Percentiles rank a stretch among this genome's conserved stretches.
These are phyloP conservation scores for Boletus barrowsii DNA, from an alignment of 768 basidiomycete species.

Conservation along the genomic window DNA sequence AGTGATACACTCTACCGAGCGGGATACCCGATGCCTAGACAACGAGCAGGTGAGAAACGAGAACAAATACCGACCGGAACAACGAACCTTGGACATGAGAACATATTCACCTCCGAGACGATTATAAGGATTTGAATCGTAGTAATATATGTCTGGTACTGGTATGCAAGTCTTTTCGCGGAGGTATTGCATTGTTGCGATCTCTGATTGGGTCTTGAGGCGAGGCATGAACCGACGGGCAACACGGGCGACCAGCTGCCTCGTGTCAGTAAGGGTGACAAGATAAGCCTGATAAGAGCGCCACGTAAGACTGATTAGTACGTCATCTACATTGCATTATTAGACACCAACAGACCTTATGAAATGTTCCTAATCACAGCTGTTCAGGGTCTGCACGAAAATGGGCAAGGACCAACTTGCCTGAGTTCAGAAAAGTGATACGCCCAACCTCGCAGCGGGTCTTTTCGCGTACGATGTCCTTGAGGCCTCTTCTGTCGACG, in stretches of 20 bases:
- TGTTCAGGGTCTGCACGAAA: constrained; percentile 2
- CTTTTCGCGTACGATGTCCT: constrained; percentile 74
- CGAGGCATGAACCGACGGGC: constrained; percentile 84
- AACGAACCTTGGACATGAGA: constrained; percentile 77
- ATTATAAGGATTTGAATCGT: constrained; percentile 83
- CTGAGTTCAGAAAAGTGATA: constrained; percentile 72
- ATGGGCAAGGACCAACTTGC: constrained; percentile 37
- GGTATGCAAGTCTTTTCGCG: constrained; percentile 68
- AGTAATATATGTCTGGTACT: constrained; percentile 71
- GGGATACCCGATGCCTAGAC: constrained; percentile 70
- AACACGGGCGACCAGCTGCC: constrained; percentile 72
- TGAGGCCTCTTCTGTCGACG: constrained; percentile 71
- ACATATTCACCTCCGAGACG: constrained; percentile 83
- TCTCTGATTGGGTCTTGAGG: constrained; percentile 84
- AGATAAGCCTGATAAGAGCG: constrained; percentile 61
- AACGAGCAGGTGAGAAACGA: constrained; percentile 1
- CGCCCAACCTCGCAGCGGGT: constrained; percentile 62
- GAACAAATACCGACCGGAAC: background rate
- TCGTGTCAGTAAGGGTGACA: constrained; percentile 57
- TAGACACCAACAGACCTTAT: constrained; percentile 52
- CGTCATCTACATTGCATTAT: background rate
- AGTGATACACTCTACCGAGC: constrained; percentile 67
- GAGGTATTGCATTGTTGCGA: constrained; percentile 80
- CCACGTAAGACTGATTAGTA: constrained; percentile 5
- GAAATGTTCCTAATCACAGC: constrained; percentile 67